A percentile compares a stretch with the other conserved stretches of the same genome.
Conservation (phyloP, 1,284 basidiomycete species). For the Volvariella surrecta region DNA sequence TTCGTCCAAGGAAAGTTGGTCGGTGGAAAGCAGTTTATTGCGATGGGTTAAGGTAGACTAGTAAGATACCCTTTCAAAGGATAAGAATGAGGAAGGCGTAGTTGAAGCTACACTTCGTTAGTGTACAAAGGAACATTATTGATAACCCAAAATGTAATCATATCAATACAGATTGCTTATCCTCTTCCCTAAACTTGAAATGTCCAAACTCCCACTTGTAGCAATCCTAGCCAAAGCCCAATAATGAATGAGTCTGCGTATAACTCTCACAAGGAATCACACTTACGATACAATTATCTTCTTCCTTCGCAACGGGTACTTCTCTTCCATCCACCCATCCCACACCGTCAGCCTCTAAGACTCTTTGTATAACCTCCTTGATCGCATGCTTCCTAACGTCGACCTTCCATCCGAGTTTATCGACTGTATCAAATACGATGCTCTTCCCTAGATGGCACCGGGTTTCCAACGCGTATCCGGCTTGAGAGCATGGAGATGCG, state of each 20-base stretch:
- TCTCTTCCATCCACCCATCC: constrained; percentile 37
- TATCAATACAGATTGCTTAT: too few relatives aligned
- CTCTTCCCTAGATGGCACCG: constrained; percentile 63
- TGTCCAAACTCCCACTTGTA: constrained; percentile 68
- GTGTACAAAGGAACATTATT: too few relatives aligned
- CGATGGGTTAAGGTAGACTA: too few relatives aligned
- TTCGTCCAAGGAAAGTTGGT: constrained; percentile 80
- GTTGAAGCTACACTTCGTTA: too few relatives aligned
- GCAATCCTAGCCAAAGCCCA: constrained; percentile 44
- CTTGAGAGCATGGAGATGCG: constrained; percentile 53
- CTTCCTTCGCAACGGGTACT: constrained; percentile 43
- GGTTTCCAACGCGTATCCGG: constrained; percentile 67
- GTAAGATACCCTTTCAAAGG: too few relatives aligned
- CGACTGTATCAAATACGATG: constrained; percentile 81
- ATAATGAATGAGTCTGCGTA: constrained; percentile 1
- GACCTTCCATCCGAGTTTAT: constrained; percentile 76
- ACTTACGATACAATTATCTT: constrained; percentile 55
- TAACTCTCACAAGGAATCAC: not conserved
- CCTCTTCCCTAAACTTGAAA: constrained; percentile 24
- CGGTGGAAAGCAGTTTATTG: constrained; percentile 40
- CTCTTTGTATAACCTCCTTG: constrained; percentile 63
- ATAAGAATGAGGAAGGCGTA: too few relatives aligned
- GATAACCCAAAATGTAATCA: too few relatives aligned
- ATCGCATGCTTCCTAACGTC: constrained; percentile 83
- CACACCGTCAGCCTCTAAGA: constrained; percentile 58